Percentiles rank a stretch among this genome's conserved stretches.
Conservation (phyloP, 768 basidiomycete species). For the Tulasnella sp. region DNA sequence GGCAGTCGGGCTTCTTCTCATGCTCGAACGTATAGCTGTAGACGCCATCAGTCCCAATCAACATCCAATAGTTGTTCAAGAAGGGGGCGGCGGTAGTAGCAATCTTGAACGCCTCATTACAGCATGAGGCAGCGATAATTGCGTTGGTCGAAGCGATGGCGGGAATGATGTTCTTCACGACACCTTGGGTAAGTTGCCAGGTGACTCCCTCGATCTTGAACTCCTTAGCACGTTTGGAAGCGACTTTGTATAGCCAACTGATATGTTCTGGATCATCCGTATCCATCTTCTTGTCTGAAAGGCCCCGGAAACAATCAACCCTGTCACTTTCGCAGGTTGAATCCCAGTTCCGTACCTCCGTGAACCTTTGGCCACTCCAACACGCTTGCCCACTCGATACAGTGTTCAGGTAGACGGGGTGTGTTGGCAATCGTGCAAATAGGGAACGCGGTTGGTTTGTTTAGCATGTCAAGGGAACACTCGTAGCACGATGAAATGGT, state of each 20-base stretch:
- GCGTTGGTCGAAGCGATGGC: slow-evolving; percentile 99
- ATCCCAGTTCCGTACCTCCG: slow-evolving; percentile 57
- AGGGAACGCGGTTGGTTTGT: slow-evolving; percentile 94
- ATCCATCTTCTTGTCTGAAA: slow-evolving; percentile 89
- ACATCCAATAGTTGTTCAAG: slow-evolving; percentile 97
- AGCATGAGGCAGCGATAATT: slow-evolving; percentile 96
- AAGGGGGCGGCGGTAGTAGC: slow-evolving; percentile 93
- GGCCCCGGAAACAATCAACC: background rate
- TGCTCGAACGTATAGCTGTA: slow-evolving; percentile 98
- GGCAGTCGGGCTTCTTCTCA: slow-evolving; percentile 89
- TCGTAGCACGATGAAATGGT: slow-evolving; percentile 97
- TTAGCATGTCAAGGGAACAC: slow-evolving; percentile 97
- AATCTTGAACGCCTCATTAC: slow-evolving; percentile 99
- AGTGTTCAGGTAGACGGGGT: slow-evolving; percentile 95
- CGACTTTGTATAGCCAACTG: slow-evolving; percentile 84
- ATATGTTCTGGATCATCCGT: slow-evolving; percentile 98
- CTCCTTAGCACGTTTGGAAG: slow-evolving; percentile 80
- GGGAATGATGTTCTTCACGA: slow-evolving; percentile 99
- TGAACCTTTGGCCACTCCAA: slow-evolving; percentile 96
- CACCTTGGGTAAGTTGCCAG: slow-evolving; percentile 96
- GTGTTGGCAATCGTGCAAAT: slow-evolving; percentile 99
- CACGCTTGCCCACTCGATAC: slow-evolving; percentile 99
- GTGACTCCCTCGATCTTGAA: slow-evolving; percentile 99
- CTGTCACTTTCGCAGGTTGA: background rate
- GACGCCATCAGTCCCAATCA: slow-evolving; percentile 93